phyloP scores from a whole-genome alignment of 176 grass and related monocot genomes.

The Oryza australiensis region DNA sequence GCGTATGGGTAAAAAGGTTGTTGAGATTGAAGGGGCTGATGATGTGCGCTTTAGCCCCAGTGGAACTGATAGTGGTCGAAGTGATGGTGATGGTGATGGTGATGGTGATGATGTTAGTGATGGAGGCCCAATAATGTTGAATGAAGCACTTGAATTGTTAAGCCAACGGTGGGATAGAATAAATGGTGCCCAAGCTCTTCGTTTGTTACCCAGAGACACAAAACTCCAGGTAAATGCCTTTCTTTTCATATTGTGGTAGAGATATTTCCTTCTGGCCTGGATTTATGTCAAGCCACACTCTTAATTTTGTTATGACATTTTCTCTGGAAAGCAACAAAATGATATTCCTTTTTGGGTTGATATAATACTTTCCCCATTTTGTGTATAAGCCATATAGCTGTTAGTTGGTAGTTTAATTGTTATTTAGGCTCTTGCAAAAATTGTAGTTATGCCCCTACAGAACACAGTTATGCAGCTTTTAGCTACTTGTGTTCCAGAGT shows the following conservation, averaged over 20 bases:
- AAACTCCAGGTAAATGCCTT: conserved; percentile 75
- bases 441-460: not conserved
- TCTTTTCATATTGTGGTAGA: not conserved
- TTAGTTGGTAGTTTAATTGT: not conserved
- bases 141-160: conserved; percentile 87
- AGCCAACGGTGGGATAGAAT: conserved; percentile 97
- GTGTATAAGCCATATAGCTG: not conserved
- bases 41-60: conserved; percentile 60
- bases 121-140: conserved; percentile 87
- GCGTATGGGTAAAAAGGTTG: conserved; percentile 82
- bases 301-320: not conserved
- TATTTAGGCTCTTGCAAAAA: not conserved
- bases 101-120: conserved; percentile 84
- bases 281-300: conserved; percentile 1
- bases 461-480: not conserved
- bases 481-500: conserved; percentile 4
- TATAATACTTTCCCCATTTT: not conserved
- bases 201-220: conserved; percentile 91
- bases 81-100: conserved; percentile 92
- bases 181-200: conserved; percentile 96
- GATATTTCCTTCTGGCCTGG: conserved; percentile 22
- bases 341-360: not conserved
- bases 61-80: conserved; percentile 87
- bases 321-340: conserved; percentile 10
- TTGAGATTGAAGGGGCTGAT: conserved; percentile 87